A percentile compares a stretch with the other conserved stretches of the same genome.
Conservation (phyloP, 139 green algal species). For the Desmodesmus armatus region DNA sequence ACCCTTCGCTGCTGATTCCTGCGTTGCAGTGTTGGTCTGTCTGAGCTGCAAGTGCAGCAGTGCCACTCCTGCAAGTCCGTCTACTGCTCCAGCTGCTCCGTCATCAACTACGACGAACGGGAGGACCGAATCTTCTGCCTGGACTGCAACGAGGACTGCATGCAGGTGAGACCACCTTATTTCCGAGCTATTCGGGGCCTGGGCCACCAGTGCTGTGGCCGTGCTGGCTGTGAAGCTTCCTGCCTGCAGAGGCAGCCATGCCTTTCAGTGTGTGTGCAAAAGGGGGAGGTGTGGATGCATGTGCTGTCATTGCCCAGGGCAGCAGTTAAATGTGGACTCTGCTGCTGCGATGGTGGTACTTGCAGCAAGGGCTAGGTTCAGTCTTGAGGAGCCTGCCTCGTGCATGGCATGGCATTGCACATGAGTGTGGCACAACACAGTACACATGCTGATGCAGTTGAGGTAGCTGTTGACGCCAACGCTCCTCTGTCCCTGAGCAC, state of each 20-base stretch:
- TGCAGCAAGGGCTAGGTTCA: too few species aligned
- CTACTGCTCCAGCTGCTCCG: constrained; percentile 25
- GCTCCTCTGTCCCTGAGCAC: too few species aligned
- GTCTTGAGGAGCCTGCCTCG: too few species aligned
- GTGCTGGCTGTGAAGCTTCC: not conserved
- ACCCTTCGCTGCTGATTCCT: not conserved
- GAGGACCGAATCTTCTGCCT: constrained; percentile 28
- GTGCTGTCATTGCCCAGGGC: not conserved
- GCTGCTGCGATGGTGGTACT: too few species aligned
- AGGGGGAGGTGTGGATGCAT: not conserved
- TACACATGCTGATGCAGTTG: too few species aligned
- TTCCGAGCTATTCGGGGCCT: not conserved
- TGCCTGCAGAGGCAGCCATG: not conserved
- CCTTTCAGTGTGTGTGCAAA: not conserved
- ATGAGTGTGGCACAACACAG: too few species aligned
- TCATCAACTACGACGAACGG: constrained; percentile 9
- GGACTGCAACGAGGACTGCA: not conserved
- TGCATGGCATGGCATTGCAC: too few species aligned
- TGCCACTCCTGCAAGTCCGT: constrained; percentile 37
- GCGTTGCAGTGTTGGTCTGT: not conserved
- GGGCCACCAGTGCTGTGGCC: not conserved
- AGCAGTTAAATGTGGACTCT: not conserved
- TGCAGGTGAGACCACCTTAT: not conserved
- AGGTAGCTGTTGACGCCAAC: too few species aligned
- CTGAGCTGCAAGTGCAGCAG: constrained; percentile 14